Conservation (phyloP, 2,329 filamentous ascomycete species). For the Podosphaera aphanis region DNA sequence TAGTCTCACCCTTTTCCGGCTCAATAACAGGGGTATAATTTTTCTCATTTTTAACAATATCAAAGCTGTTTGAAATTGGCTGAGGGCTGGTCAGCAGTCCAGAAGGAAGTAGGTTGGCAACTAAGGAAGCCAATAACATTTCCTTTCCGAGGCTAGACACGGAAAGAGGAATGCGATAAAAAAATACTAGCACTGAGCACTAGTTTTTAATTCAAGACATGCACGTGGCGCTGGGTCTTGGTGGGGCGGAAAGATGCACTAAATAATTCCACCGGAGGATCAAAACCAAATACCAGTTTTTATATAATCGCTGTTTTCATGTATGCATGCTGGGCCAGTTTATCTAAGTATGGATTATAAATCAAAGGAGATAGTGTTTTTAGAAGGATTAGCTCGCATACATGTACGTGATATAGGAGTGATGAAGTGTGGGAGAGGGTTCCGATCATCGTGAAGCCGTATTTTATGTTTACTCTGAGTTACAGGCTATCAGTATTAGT, state of each 20-base stretch:
- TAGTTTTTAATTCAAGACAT: background rate
- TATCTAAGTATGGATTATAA: too few species aligned
- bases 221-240: background rate
- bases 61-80: slow-evolving; percentile 11
- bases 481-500: too few species aligned
- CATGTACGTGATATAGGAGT: too few species aligned
- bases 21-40: slow-evolving; percentile 5
- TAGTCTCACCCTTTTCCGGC: slow-evolving; percentile 17
- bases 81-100: slow-evolving; percentile 10
- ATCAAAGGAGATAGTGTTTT: too few species aligned
- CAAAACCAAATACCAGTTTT: too few species aligned
- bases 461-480: too few species aligned
- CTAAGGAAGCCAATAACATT: slow-evolving; percentile 34
- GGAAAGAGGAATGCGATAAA: background rate
- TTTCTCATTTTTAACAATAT: slow-evolving; percentile 18
- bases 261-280: too few species aligned
- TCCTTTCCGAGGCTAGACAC: slow-evolving; percentile 16
- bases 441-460: too few species aligned
- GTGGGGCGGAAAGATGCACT: background rate
- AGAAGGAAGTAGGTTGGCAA: slow-evolving; percentile 28
- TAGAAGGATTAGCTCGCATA: too few species aligned
- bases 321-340: too few species aligned
- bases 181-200: background rate
- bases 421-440: too few species aligned
- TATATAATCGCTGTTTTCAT: too few species aligned